Base-by-base conservation (phyloP, 2,329 filamentous ascomycete species). In the Colletotrichum abscissum region DNA sequence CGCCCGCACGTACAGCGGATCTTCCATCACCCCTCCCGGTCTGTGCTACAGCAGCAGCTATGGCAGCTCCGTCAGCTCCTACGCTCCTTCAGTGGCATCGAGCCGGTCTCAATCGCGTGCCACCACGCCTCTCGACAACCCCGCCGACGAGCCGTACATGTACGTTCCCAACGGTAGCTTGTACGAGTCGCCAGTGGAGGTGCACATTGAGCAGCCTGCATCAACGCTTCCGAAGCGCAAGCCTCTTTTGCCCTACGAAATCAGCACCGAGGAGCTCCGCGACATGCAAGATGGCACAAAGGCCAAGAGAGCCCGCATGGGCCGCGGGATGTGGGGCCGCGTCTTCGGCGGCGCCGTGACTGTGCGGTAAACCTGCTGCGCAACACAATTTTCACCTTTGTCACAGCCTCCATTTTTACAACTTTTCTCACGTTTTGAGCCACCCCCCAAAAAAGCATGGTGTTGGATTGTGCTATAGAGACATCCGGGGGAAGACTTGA, bases 251-350 rank as follows among this genome's bases (percentile, higher is more conserved):
- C 87, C 88, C 6, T 90, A 90, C 80, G 88, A 90, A 81, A 88
- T 90, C 76, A 86, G 85, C 73, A 78, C 82, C 42, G 88, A 90
- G 30, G 86, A 90, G 72, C 84, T 89, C 72, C 84, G 85, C 73
- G 84, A 86, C 69, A 78, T 88, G 57, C 86, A 89, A 74, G 85
- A 88, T 62, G 83, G 81, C 54, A 78, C 78, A 72, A 87, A 86
- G 80, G 74, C 81, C n/a, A 88, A 88, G 83, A 86, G 88, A 64
- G 84, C 84, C 72, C 84, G 85, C 63, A 83, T 84, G 56, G 79
- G 79, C 56, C 84, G 87, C 52, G 86, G 88, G 75, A 84, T 90
- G 82, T 88, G 88, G 80, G 86, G 86, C 42, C 87, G 88, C 55
- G 84, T 90, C 72, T 88, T 90, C 72, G 86, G 87, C 58, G 84